Conservation (phyloP, 257 asterid species). For the Salvia hispanica region DNA sequence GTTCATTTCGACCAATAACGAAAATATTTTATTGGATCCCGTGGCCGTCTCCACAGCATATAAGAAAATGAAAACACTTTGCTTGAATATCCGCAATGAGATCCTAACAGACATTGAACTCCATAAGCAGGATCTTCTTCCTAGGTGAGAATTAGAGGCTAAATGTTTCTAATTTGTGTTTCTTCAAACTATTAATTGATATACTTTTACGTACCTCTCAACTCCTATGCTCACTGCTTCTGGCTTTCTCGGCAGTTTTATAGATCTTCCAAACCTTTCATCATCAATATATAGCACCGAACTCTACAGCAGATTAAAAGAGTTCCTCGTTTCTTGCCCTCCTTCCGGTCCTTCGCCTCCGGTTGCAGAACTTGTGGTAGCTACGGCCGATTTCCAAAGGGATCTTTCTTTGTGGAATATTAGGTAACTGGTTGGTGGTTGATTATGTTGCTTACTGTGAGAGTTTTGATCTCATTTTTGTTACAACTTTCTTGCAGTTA, state of each 20-base stretch:
- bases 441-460: slow-evolving; percentile 7
- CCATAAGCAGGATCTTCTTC: slow-evolving; percentile 78
- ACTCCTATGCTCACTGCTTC: slow-evolving; percentile 16
- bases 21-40: slow-evolving; percentile 66
- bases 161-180: not conserved
- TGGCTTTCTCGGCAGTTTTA: slow-evolving; percentile 54
- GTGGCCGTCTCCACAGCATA: slow-evolving; percentile 79
- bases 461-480: slow-evolving; percentile 15
- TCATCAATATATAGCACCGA: slow-evolving; percentile 85
- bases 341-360: slow-evolving; percentile 81
- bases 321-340: slow-evolving; percentile 84
- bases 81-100: slow-evolving; percentile 71
- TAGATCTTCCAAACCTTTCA: slow-evolving; percentile 92
- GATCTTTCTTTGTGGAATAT: slow-evolving; percentile 82
- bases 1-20: slow-evolving; percentile 61
- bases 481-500: slow-evolving; percentile 49
- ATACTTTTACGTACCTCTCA: not conserved
- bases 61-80: slow-evolving; percentile 71
- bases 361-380: slow-evolving; percentile 74
- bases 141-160: slow-evolving; percentile 53
- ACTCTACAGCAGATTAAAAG: slow-evolving; percentile 70
- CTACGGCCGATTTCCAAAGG: slow-evolving; percentile 88
- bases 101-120: slow-evolving; percentile 82
- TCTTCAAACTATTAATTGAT: not conserved
- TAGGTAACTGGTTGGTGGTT: slow-evolving; percentile 45